Percentiles rank a stretch among this genome's conserved stretches.
phyloP scores from a whole-genome alignment of 2,329 filamentous ascomycete species.

The Xylariaceae sp. region DNA sequence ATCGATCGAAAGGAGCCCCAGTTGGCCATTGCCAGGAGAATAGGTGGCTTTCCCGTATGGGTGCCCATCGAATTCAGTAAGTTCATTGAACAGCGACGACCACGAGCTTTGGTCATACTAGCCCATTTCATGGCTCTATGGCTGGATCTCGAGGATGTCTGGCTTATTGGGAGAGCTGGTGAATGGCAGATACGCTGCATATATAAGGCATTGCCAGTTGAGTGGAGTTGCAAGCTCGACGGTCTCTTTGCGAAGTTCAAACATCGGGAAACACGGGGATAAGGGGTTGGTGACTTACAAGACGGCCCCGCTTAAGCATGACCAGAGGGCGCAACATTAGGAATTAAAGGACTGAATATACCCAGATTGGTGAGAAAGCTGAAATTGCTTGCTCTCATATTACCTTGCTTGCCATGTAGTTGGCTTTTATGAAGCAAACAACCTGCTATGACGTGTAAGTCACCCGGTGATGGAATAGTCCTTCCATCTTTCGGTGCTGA shows the following conservation, averaged over 20 bases:
- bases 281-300: background rate
- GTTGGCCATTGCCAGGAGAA: constrained; percentile 31
- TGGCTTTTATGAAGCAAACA: background rate
- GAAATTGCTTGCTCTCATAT: background rate
- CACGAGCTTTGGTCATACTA: constrained; percentile 35
- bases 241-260: constrained; percentile 30
- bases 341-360: background rate
- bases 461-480: background rate
- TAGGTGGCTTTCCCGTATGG: constrained; percentile 36
- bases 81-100: constrained; percentile 33
- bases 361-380: background rate
- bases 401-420: background rate
- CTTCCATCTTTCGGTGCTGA: background rate
- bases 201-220: constrained; percentile 31
- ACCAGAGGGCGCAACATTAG: background rate
- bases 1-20: constrained; percentile 30
- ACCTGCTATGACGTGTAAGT: background rate
- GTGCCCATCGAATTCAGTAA: constrained; percentile 33
- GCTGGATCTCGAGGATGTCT: constrained; percentile 33
- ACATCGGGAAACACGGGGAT: constrained; percentile 13
- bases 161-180: constrained; percentile 35
- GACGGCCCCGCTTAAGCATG: background rate
- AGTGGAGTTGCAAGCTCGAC: constrained; percentile 35
- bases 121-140: constrained; percentile 38
- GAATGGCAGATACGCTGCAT: constrained; percentile 36